A percentile compares a stretch with the other conserved stretches of the same genome.
These are phyloP conservation scores for Amanita polypyramis DNA, from an alignment of 768 basidiomycete genomes.

Conservation along the genomic window DNA sequence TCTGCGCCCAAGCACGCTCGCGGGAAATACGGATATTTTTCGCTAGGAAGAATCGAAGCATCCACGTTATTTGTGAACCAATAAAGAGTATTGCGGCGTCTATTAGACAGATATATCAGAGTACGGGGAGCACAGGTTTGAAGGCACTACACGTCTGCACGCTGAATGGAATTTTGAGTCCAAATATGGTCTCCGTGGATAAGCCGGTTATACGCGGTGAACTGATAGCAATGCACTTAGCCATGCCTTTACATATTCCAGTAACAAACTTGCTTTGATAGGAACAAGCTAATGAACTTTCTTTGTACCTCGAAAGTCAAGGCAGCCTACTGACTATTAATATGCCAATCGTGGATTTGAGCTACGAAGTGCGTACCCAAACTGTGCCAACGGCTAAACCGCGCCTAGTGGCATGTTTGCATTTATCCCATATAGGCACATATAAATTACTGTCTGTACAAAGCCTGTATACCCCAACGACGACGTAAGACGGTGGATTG, in stretches of 20 bases:
- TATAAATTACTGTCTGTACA: constrained; percentile 63
- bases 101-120: constrained; percentile 15
- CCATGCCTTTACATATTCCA: not conserved
- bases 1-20: constrained; percentile 71
- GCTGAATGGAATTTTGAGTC: constrained; percentile 54
- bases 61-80: constrained; percentile 60
- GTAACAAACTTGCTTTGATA: constrained; percentile 40
- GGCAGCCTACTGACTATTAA: constrained; percentile 32
- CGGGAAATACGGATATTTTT: constrained; percentile 76
- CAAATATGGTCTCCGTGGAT: constrained; percentile 53
- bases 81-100: constrained; percentile 70
- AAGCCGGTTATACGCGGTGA: constrained; percentile 56
- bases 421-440: constrained; percentile 77
- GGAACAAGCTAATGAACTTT: constrained; percentile 53
- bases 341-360: not conserved
- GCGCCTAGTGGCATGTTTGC: constrained; percentile 62
- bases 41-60: constrained; percentile 76
- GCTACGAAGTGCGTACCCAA: constrained; percentile 43
- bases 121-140: not conserved
- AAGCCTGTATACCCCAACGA: constrained; percentile 79
- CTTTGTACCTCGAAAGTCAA: constrained; percentile 66
- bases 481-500: constrained; percentile 74
- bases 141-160: constrained; percentile 53
- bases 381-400: constrained; percentile 58
- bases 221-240: constrained; percentile 20